Evolutionary conservation across 768 basidiomycete species (phyloP), one percentile per base, ranked within the genome.

Genomic region (Boletus fagicola): DNA sequence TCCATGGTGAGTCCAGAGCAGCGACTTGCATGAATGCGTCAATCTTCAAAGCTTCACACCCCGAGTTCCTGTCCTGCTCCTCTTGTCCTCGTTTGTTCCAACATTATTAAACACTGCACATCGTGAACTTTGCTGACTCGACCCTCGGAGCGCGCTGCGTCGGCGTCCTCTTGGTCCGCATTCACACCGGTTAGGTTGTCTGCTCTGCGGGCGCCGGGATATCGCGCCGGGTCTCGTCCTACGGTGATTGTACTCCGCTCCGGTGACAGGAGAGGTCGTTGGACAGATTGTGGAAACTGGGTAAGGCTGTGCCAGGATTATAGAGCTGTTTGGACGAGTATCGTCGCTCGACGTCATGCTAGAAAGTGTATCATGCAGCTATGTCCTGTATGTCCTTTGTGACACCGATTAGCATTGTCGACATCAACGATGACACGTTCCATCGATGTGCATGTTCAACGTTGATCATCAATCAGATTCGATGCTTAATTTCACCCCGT

Each of bases 11-110:
- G n/a, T 68, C 72, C 13, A 68, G 4, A 9, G 56, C 66, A 48
- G 57, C 60, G 53, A 69, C 65, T 57, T 68, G 31, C 31, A 7
- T 11, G 26, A 26, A 26, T 26, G 26, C 26, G 33, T 68, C 66
- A n/a, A 59, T 55, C 54, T 54, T 64, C 10, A 28, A 3, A 28
- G n/a, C 6, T 2, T 26, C 26, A 54, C 58, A 2, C 68, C 67
- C 26, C 67, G 68, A n/a, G 67, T 66, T 8, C 63, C 63, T 11
- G 45, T 47, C 35, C 58, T 63, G 43, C 61, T 59, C n/a, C 55
- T 53, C 47, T 65, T 63, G 1, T 59, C 62, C 11, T 59, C 50
- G 4, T 51, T 44, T 8, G 56, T n/a, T 59, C 46, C 43, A n/a
- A 28, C 16, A 12, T 13, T 16, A 20, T 31, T 16, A 16, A 33